These are phyloP conservation scores for Kockovaella imperatae DNA, from an alignment of 768 basidiomycete genomes.

Conservation along the genomic window DNA sequence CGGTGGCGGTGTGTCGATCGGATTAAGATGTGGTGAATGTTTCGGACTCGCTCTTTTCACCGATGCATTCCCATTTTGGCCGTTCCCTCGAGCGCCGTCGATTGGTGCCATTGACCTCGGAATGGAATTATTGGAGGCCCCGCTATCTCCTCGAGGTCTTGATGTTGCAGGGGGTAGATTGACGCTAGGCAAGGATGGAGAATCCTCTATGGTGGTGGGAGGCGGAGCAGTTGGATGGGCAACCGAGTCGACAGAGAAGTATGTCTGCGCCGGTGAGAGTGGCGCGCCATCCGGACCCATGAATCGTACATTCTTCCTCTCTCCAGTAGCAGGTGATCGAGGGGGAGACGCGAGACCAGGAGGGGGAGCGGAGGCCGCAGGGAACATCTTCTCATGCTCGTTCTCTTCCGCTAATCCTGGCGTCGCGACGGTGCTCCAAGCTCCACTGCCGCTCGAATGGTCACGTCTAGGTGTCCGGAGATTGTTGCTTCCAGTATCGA, in stretches of 20 bases:
- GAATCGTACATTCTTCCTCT: slow-evolving; percentile 41
- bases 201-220: slow-evolving; percentile 21
- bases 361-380: slow-evolving; percentile 8
- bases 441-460: slow-evolving; percentile 49
- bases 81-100: neutral
- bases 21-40: neutral
- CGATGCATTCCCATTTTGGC: neutral
- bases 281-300: slow-evolving; percentile 44
- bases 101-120: slow-evolving; percentile 10
- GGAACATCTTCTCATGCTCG: slow-evolving; percentile 16
- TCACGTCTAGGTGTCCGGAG: slow-evolving; percentile 12
- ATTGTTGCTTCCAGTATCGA: slow-evolving; percentile 11
- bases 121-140: neutral
- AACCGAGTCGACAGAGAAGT: slow-evolving; percentile 33
- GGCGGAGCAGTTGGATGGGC: slow-evolving; percentile 36
- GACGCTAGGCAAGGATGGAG: slow-evolving; percentile 3
- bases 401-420: slow-evolving; percentile 51
- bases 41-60: neutral
- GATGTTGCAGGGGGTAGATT: neutral
- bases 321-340: slow-evolving; percentile 11
- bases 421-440: slow-evolving; percentile 70
- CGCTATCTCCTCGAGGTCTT: neutral
- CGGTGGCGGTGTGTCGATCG: slow-evolving; percentile 16
- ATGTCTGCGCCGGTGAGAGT: slow-evolving; percentile 35
- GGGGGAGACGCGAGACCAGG: slow-evolving; percentile 10